These are phyloP conservation scores for Cercophora scortea DNA, from an alignment of 495 filamentous ascomycete genomes.

Conservation along the genomic window DNA sequence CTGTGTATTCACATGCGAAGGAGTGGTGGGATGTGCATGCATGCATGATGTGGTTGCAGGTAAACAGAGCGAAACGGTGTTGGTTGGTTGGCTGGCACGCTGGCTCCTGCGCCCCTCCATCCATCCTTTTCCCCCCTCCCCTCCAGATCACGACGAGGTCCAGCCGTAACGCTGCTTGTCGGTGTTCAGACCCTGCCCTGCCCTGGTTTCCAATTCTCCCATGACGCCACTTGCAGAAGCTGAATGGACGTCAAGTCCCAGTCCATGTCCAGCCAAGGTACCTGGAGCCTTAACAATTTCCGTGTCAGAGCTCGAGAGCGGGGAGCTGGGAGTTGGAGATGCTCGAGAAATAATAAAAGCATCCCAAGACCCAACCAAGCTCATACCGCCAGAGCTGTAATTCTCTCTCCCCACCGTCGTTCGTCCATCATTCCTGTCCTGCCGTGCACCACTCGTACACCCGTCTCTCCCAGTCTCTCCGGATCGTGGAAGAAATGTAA, in stretches of 20 bases:
- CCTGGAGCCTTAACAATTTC: slow-evolving; percentile 22
- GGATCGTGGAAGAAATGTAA: too few species aligned
- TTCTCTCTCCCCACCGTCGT: neutral
- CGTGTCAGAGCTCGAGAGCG: neutral
- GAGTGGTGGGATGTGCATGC: neutral
- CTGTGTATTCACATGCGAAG: neutral
- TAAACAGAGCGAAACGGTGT: neutral
- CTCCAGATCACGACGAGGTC: neutral
- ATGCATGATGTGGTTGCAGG: neutral
- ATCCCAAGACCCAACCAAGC: slow-evolving; percentile 9
- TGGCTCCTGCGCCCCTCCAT: neutral
- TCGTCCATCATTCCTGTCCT: neutral
- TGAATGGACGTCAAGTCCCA: slow-evolving; percentile 4
- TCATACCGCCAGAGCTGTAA: neutral
- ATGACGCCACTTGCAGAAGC: slow-evolving; percentile 12
- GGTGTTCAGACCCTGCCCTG: neutral
- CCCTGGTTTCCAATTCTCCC: neutral
- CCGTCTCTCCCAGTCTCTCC: too few species aligned
- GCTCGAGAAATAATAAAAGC: slow-evolving; percentile 15
- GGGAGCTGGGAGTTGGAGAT: neutral
- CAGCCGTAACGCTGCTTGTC: neutral
- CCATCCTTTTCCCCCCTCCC: too few species aligned
- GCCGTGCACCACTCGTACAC: neutral
- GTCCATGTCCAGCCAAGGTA: slow-evolving; percentile 4
- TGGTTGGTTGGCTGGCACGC: too few species aligned